Evolutionary conservation across 2,329 filamentous ascomycete species (phyloP).

Genomic region (Botrytis sinoallii): DNA sequence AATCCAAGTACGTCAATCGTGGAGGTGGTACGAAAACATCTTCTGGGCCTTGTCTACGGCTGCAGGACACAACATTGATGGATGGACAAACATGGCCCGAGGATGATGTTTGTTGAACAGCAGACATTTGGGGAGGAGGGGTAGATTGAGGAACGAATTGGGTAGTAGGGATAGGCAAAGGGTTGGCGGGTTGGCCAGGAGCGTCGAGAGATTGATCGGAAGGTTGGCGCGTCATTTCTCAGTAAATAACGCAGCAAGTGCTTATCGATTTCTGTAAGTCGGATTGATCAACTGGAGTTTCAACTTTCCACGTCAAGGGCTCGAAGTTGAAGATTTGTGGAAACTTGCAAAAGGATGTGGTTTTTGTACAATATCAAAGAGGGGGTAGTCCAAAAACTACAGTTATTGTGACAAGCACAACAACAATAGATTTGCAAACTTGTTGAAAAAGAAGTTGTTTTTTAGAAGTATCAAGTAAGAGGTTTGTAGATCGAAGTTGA

Average conservation of each 20-base stretch:
- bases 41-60: neutral
- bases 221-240: neutral
- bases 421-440: neutral
- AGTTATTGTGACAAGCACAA: conserved; percentile 3
- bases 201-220: neutral
- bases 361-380: neutral
- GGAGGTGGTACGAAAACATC: neutral
- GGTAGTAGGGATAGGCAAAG: neutral
- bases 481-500: neutral
- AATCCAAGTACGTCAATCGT: neutral
- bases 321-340: neutral
- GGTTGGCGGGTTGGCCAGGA: neutral
- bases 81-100: neutral
- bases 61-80: neutral
- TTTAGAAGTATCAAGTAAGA: neutral
- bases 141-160: neutral
- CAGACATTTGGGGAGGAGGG: neutral
- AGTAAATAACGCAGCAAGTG: too few species aligned
- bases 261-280: neutral
- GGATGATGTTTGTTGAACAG: neutral
- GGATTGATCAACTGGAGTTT: neutral
- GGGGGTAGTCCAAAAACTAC: neutral
- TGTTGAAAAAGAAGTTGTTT: neutral
- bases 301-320: neutral
- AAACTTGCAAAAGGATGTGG: neutral